phyloP scores from a whole-genome alignment of 371 early-diverging fungal genomes.

The Rhizopus sp. region DNA sequence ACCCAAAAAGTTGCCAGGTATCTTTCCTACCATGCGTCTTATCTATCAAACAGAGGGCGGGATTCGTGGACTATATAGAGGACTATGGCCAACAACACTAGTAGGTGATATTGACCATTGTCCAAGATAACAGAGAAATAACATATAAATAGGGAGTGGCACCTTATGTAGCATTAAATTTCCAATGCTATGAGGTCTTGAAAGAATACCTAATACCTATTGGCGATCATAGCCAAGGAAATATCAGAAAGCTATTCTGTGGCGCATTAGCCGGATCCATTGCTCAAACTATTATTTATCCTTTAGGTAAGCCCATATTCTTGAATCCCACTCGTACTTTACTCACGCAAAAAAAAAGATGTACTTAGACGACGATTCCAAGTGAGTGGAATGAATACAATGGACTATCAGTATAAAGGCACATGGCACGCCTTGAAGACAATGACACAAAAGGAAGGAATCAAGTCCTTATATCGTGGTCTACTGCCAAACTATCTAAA shows the following conservation, averaged over 20 bases:
- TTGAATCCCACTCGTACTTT: not conserved
- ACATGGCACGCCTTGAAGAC: slow-evolving; percentile 76
- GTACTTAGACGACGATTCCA: slow-evolving; percentile 87
- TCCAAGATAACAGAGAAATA: not conserved
- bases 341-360: slow-evolving; percentile 36
- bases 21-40: slow-evolving; percentile 59
- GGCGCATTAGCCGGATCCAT: slow-evolving; percentile 91
- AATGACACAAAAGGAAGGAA: slow-evolving; percentile 76
- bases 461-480: slow-evolving; percentile 59
- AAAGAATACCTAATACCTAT: slow-evolving; percentile 70
- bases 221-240: slow-evolving; percentile 62
- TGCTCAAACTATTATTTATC: slow-evolving; percentile 91
- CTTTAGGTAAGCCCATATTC: slow-evolving; percentile 53
- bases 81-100: slow-evolving; percentile 80
- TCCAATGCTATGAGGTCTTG: slow-evolving; percentile 83
- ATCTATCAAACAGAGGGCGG: slow-evolving; percentile 84
- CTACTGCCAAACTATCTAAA: slow-evolving; percentile 82
- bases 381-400: slow-evolving; percentile 77
- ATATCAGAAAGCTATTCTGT: slow-evolving; percentile 71
- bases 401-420: slow-evolving; percentile 71
- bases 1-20: slow-evolving; percentile 65
- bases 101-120: slow-evolving; percentile 39
- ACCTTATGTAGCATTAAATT: slow-evolving; percentile 85
- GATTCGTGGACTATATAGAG: slow-evolving; percentile 79
- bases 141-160: slow-evolving; percentile 69